Evolutionary conservation across 352 stramenopile genomes (phyloP).

Genomic region (Globisporangium parvum): DNA sequence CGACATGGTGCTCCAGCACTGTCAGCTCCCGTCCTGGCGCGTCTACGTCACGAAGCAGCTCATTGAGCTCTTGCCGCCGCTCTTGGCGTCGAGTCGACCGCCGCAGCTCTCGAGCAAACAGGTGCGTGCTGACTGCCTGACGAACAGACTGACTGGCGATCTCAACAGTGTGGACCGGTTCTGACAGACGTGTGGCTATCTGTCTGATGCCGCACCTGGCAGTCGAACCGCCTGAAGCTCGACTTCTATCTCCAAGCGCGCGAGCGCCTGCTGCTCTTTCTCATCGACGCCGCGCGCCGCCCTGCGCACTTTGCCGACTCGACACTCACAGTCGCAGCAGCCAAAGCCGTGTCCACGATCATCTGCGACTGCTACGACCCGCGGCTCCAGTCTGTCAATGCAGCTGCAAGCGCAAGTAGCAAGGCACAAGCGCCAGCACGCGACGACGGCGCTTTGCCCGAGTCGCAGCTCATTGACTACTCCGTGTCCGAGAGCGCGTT

Average conservation of each 20-base stretch:
- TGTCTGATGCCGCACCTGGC: not conserved
- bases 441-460: slow-evolving; percentile 68
- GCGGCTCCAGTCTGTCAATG: slow-evolving; percentile 20
- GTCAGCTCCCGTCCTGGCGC: slow-evolving; percentile 48
- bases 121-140: slow-evolving; percentile 9
- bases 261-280: slow-evolving; percentile 41
- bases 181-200: slow-evolving; percentile 5
- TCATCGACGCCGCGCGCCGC: slow-evolving; percentile 44
- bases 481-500: slow-evolving; percentile 70
- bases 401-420: slow-evolving; percentile 9
- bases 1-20: slow-evolving; percentile 68
- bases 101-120: slow-evolving; percentile 40
- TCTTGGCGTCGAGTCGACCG: slow-evolving; percentile 67
- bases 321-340: slow-evolving; percentile 39
- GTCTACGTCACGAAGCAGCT: slow-evolving; percentile 81
- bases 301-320: slow-evolving; percentile 45
- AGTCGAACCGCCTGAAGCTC: slow-evolving; percentile 45
- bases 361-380: slow-evolving; percentile 77
- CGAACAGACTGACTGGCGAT: too few relatives aligned
- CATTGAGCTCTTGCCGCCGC: slow-evolving; percentile 56
- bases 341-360: slow-evolving; percentile 62
- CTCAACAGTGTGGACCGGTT: not conserved
- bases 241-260: slow-evolving; percentile 58
- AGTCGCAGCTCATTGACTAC: slow-evolving; percentile 66
- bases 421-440: slow-evolving; percentile 12